These are phyloP conservation scores for Ceratobasidium sp. DNA, from an alignment of 1,284 basidiomycete genomes.

Conservation along the genomic window DNA sequence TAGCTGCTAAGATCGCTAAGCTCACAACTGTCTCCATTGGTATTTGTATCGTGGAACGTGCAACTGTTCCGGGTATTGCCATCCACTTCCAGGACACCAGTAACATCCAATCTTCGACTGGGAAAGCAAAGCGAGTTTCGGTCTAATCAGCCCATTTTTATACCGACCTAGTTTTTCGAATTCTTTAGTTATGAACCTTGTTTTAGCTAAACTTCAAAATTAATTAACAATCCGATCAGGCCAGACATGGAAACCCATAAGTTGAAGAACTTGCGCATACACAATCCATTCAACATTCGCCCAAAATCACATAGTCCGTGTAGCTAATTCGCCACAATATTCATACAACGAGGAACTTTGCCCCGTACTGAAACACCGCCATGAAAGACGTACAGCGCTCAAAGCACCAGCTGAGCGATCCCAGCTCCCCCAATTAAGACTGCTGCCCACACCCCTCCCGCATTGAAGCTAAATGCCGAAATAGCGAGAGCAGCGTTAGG, in stretches of 20 bases:
- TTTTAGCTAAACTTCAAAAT: not conserved
- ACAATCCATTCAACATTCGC: too few relatives aligned
- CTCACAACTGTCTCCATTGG: not conserved
- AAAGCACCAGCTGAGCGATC: not conserved
- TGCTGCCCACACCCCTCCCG: not conserved
- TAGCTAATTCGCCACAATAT: too few relatives aligned
- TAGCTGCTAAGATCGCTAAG: not conserved
- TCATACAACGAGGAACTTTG: too few relatives aligned
- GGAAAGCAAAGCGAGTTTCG: not conserved
- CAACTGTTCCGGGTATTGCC: not conserved
- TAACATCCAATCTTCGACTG: not conserved
- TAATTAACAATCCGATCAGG: too few relatives aligned
- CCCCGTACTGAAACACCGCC: too few relatives aligned
- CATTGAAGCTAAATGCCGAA: not conserved
- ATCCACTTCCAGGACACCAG: not conserved
- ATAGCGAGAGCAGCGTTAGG: not conserved
- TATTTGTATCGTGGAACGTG: not conserved
- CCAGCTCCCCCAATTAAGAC: not conserved
- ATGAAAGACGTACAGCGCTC: too few relatives aligned
- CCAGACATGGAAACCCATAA: too few relatives aligned
- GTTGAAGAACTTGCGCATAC: too few relatives aligned
- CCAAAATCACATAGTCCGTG: too few relatives aligned
- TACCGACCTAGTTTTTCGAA: not conserved
- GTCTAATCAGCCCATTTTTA: not conserved
- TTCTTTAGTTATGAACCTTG: not conserved